Base-by-base conservation (phyloP, 805 yeast genomes). In the Wickerhamomyces ciferrii region DNA sequence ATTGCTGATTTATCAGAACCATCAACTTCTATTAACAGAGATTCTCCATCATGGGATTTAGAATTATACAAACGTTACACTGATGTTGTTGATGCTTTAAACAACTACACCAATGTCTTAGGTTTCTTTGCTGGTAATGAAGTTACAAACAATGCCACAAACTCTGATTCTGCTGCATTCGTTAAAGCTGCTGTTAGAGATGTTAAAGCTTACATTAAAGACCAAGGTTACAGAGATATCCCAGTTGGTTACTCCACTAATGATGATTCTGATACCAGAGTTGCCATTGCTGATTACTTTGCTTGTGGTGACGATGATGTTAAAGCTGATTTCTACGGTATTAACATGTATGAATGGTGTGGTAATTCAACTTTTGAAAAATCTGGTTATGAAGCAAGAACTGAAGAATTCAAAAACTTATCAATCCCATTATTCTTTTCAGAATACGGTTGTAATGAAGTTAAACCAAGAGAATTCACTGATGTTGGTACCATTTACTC, bases 61-160 rank as follows among this genome's bases (percentile, higher is more conserved):
- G 82, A 75, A 42, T 72, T 87, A 47, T 84, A 76, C 67, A 64
- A 79, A 48, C 77, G 95, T 63, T 88, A 88, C 71, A 82, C 88
- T 37, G 68, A 74, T 32, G 92, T 87, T 43, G 79, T 89, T 47
- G 96, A 88, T 66, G 71, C 75, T 61, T 72, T 89, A 65, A 76
- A 79, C 48, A 74, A 77, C 60, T 88, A 87, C 70, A 67, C 82
- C 43, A 88, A 88, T 66, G 82, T 84, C 38, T 72, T 88, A 50
- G 96, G 96, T 23, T 89, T 87, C 76, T 87, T 88, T 65, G 96
- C 96, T 43, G 96, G 96, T 62, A 88, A 88, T 66, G 96, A 88
- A 74, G 96, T 88, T 50, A 76, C 87, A 57, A 87, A 87, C 65
- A 83, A 84, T 62, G 63, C 62, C 31, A 64, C 85, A 51, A 87